A percentile compares a stretch with the other conserved stretches of the same genome.
phyloP scores from a whole-genome alignment of 2,329 filamentous ascomycete genomes.

The Paraphoma chrysanthemicola region DNA sequence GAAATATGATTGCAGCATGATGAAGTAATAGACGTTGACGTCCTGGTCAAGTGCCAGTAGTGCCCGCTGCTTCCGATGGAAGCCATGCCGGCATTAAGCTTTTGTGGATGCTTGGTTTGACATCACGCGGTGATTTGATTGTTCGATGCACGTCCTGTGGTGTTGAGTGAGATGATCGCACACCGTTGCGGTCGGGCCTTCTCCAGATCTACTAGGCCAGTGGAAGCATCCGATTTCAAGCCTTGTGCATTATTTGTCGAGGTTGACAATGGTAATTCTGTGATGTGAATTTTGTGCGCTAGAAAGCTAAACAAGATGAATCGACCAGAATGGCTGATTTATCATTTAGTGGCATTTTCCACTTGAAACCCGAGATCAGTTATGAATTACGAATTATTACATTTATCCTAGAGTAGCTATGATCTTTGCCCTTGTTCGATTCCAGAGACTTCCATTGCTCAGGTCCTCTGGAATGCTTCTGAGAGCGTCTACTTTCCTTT shows the following conservation, averaged over 20 bases:
- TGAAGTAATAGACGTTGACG: not conserved
- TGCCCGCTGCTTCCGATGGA: not conserved
- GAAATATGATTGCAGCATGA: not conserved
- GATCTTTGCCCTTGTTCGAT: conserved; percentile 16
- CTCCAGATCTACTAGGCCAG: no score
- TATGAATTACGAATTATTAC: no score
- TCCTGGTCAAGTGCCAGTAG: not conserved
- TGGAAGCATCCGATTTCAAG: no score
- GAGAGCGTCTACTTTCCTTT: conserved; percentile 33
- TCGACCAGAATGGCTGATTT: no score
- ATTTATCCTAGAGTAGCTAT: conserved; percentile 9
- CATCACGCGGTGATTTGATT: not conserved
- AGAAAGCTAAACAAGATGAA: no score
- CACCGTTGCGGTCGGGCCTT: no score
- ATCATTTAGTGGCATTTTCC: no score
- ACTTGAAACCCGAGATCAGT: no score
- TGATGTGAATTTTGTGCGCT: no score
- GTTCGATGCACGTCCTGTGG: not conserved
- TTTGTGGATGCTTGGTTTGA: not conserved
- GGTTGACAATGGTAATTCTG: no score
- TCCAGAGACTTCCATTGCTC: conserved; percentile 7
- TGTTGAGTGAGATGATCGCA: no score
- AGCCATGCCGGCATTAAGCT: not conserved
- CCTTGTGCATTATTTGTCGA: no score
- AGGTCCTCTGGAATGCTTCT: conserved; percentile 20